Conservation (phyloP, 2,329 filamentous ascomycete species). For the Aspergillus proliferans region DNA sequence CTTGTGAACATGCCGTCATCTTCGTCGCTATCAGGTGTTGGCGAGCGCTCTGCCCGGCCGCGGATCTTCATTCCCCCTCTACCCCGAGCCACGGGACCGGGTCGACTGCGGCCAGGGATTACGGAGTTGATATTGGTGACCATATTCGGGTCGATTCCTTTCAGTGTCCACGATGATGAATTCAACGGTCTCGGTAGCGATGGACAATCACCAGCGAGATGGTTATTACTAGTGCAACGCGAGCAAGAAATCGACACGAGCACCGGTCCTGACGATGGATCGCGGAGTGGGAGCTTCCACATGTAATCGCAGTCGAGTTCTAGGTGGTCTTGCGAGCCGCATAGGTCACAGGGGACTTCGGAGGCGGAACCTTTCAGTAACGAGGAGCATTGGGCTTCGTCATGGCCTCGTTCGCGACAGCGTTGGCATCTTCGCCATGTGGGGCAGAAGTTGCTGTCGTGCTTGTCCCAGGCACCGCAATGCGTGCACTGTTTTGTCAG, state of each 20-base stretch:
- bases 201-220: slow-evolving; percentile 42
- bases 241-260: slow-evolving; percentile 41
- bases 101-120: slow-evolving; percentile 8
- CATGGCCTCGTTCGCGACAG: slow-evolving; percentile 60
- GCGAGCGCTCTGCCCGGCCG: slow-evolving; percentile 28
- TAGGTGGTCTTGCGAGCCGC: slow-evolving; percentile 50
- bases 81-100: slow-evolving; percentile 11
- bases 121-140: slow-evolving; percentile 35
- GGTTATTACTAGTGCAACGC: slow-evolving; percentile 37
- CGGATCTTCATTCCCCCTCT: slow-evolving; percentile 28
- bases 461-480: slow-evolving; percentile 37
- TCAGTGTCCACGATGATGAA: slow-evolving; percentile 36
- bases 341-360: slow-evolving; percentile 56
- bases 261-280: slow-evolving; percentile 21
- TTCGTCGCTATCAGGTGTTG: slow-evolving; percentile 31
- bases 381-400: slow-evolving; percentile 46
- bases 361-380: slow-evolving; percentile 51
- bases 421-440: slow-evolving; percentile 42
- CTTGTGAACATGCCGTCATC: slow-evolving; percentile 23
- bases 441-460: slow-evolving; percentile 36
- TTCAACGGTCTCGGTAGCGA: slow-evolving; percentile 19
- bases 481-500: slow-evolving; percentile 31
- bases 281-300: slow-evolving; percentile 43
- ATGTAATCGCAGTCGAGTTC: slow-evolving; percentile 56
- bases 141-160: slow-evolving; percentile 28